Conservation (phyloP, 805 yeast species). For the Metschnikowia arizonensis region DNA sequence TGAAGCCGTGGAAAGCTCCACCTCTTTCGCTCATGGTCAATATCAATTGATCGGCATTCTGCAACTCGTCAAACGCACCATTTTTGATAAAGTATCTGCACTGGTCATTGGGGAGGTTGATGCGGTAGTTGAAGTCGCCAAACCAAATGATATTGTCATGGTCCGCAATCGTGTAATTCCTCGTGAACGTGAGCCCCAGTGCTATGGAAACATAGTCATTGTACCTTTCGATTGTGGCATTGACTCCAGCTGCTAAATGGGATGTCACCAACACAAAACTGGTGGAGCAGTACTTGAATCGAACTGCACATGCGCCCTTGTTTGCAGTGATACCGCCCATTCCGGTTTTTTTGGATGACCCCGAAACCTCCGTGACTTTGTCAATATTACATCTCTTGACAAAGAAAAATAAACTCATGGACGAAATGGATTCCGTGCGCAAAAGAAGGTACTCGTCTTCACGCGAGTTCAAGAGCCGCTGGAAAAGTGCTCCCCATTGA, state of each 20-base stretch:
- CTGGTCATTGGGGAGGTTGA: conserved; percentile 65
- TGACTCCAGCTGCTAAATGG: conserved; percentile 90
- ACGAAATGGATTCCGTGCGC: conserved; percentile 73
- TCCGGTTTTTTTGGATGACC: conserved; percentile 93
- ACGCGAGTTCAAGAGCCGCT: conserved; percentile 52
- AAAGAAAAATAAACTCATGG: conserved; percentile 60
- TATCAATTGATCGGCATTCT: conserved; percentile 73
- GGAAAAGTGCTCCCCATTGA: conserved; percentile 73
- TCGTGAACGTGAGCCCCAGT: conserved; percentile 71
- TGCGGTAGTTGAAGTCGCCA: conserved; percentile 90
- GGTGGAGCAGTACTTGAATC: conserved; percentile 78
- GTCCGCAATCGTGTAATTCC: conserved; percentile 72
- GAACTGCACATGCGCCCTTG: conserved; percentile 92
- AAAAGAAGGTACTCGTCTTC: conserved; percentile 51
- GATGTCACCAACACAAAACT: conserved; percentile 78
- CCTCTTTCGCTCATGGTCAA: conserved; percentile 55
- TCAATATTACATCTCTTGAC: conserved; percentile 43
- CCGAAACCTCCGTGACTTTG: conserved; percentile 76
- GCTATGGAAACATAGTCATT: conserved; percentile 75
- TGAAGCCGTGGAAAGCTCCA: conserved; percentile 68
- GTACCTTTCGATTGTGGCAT: conserved; percentile 77
- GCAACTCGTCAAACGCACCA: conserved; percentile 46
- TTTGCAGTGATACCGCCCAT: conserved; percentile 96
- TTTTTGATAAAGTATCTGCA: conserved; percentile 54
- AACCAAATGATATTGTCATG: conserved; percentile 90